Evolutionary conservation across 1,139 yeast genomes (phyloP).

Genomic region (Kluyveromyces sp.): DNA sequence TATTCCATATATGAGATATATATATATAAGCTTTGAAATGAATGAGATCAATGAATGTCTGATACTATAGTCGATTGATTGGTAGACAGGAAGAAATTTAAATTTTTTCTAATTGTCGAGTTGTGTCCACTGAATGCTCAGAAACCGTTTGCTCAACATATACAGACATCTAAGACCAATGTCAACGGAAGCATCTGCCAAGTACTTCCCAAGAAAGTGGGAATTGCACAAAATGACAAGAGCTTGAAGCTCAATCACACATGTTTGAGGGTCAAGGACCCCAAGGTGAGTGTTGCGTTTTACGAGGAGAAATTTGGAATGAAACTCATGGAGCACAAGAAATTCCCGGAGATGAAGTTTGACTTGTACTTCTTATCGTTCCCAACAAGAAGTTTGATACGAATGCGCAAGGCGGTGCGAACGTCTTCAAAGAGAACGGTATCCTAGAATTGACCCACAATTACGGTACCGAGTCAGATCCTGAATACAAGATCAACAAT

Average conservation of each 20-base stretch:
- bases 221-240: slow-evolving; percentile 18
- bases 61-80: no score
- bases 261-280: slow-evolving; percentile 76
- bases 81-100: no score
- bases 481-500: slow-evolving; percentile 52
- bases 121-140: not conserved
- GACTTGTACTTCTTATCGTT: slow-evolving; percentile 64
- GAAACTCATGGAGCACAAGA: slow-evolving; percentile 47
- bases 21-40: no score
- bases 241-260: slow-evolving; percentile 50
- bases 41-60: no score
- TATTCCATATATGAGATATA: no score
- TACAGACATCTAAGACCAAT: slow-evolving; percentile 2
- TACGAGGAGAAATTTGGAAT: slow-evolving; percentile 73
- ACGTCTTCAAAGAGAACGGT: slow-evolving; percentile 52
- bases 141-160: not conserved
- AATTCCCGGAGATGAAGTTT: slow-evolving; percentile 49
- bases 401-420: slow-evolving; percentile 38
- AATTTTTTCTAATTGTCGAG: not conserved
- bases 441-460: slow-evolving; percentile 79
- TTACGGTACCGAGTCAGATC: slow-evolving; percentile 63
- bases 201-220: slow-evolving; percentile 15
- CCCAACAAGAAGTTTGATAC: slow-evolving; percentile 36
- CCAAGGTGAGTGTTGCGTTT: slow-evolving; percentile 62
- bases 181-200: slow-evolving; percentile 4